Conservation (phyloP, 305 asterid genomes). For the Caryopteris hybrid region DNA sequence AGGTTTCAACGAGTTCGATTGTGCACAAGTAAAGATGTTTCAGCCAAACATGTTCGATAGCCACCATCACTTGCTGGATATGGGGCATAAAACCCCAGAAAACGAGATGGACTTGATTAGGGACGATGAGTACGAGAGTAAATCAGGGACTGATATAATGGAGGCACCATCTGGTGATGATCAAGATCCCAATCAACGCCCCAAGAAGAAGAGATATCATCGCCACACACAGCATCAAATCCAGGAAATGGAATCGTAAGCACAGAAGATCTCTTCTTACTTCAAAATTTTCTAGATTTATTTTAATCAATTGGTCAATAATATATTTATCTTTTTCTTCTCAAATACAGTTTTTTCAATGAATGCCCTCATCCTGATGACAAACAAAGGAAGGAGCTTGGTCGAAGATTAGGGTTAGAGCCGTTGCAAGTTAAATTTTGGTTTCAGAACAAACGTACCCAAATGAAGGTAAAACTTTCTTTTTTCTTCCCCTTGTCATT, state of each 20-base stretch:
- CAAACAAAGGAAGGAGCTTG: constrained; percentile 90
- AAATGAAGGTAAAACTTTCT: constrained; percentile 58
- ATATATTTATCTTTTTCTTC: too few relatives aligned
- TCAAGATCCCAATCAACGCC: constrained; percentile 80
- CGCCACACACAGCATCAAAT: constrained; percentile 96
- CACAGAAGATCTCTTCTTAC: neutral
- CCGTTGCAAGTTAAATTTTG: constrained; percentile 92
- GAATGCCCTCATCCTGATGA: constrained; percentile 92
- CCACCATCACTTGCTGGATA: constrained; percentile 68
- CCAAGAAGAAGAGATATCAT: constrained; percentile 91
- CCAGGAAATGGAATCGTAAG: constrained; percentile 91
- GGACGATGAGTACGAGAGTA: constrained; percentile 80
- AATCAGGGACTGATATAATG: constrained; percentile 76
- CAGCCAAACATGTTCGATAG: constrained; percentile 82
- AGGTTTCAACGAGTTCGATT: neutral
- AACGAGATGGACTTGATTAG: constrained; percentile 62
- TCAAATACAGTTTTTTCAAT: constrained; percentile 55
- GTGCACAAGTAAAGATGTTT: constrained; percentile 52
- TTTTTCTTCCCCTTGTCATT: neutral
- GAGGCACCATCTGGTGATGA: constrained; percentile 84
- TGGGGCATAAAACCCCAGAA: constrained; percentile 66
- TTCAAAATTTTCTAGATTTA: too few relatives aligned
- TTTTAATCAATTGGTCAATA: too few relatives aligned
- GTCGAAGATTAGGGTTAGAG: constrained; percentile 60
- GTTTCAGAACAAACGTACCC: constrained; percentile 97